phyloP scores from a whole-genome alignment of 2,329 filamentous ascomycete genomes.

The Diaporthe sp. region DNA sequence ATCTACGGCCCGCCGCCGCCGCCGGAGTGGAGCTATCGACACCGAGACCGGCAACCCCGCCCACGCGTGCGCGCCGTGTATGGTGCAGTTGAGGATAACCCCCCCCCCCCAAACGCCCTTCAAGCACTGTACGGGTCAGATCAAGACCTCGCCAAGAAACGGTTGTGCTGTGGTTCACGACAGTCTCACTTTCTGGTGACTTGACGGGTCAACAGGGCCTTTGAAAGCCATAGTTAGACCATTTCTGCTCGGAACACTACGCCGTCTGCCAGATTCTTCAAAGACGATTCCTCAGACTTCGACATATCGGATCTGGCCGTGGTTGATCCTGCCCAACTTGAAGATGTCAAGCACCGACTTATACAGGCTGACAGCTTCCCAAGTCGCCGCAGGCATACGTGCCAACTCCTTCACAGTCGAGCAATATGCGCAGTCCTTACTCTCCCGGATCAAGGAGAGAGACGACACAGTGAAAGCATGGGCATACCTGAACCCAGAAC shows the following conservation, averaged over 20 bases:
- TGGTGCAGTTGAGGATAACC: not conserved
- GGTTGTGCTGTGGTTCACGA: not conserved
- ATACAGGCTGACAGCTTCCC: conserved; percentile 56
- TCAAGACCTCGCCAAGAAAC: not conserved
- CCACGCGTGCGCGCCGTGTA: not conserved
- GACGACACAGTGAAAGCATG: conserved; percentile 64
- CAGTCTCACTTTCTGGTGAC: no score
- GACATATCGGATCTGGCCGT: not conserved
- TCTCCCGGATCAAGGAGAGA: conserved; percentile 59
- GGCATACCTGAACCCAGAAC: conserved; percentile 60
- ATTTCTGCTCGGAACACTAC: not conserved
- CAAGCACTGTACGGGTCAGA: not conserved
- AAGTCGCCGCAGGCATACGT: conserved; percentile 56
- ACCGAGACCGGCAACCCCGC: conserved; percentile 30
- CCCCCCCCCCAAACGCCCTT: not conserved
- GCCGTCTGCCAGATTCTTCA: not conserved
- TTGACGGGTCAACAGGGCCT: not conserved
- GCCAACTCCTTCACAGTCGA: conserved; percentile 61
- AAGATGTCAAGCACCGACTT: conserved; percentile 17
- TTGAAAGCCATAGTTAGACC: not conserved
- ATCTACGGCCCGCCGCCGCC: not conserved
- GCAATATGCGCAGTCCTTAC: conserved; percentile 62
- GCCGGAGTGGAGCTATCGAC: not conserved
- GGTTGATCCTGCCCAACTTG: not conserved
- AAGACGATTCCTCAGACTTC: not conserved